Conservation (phyloP, 352 stramenopile genomes). For the Globisporangium lucens region DNA sequence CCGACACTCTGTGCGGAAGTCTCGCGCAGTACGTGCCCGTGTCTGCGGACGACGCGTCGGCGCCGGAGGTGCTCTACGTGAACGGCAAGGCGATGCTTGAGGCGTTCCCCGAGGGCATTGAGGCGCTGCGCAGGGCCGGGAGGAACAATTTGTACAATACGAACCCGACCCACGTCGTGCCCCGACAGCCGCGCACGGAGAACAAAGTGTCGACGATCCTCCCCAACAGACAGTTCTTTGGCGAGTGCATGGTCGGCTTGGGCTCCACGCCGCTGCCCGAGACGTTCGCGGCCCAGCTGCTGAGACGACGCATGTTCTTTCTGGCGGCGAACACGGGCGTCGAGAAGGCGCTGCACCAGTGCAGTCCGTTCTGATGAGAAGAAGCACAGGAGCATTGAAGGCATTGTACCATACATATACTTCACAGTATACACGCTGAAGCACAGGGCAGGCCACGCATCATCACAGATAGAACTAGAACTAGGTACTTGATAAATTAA, state of each 20-base stretch:
- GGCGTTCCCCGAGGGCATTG: constrained; percentile 30
- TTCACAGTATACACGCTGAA: no score
- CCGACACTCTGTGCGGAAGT: constrained; percentile 36
- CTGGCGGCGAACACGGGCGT: constrained; percentile 5
- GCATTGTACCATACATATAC: no score
- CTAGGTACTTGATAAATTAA: no score
- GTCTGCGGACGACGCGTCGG: constrained; percentile 9
- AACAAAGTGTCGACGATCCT: neutral
- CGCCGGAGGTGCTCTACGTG: constrained; percentile 34
- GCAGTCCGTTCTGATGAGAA: neutral
- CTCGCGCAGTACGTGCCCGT: constrained; percentile 37
- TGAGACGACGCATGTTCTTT: constrained; percentile 18
- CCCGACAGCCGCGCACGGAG: constrained; percentile 6
- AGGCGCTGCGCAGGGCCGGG: constrained; percentile 14
- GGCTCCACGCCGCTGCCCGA: constrained; percentile 20
- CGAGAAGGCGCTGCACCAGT: constrained; percentile 12
- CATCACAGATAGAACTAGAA: no score
- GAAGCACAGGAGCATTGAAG: neutral
- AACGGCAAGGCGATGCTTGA: constrained; percentile 53
- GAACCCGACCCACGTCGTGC: constrained; percentile 17
- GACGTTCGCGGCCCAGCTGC: constrained; percentile 14
- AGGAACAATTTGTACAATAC: constrained; percentile 16
- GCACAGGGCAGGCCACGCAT: no score
- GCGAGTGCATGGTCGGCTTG: constrained; percentile 18
- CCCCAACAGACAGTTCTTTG: constrained; percentile 5